phyloP scores from a whole-genome alignment of 164 flowering plant genomes.

The Echeveria elegans region DNA sequence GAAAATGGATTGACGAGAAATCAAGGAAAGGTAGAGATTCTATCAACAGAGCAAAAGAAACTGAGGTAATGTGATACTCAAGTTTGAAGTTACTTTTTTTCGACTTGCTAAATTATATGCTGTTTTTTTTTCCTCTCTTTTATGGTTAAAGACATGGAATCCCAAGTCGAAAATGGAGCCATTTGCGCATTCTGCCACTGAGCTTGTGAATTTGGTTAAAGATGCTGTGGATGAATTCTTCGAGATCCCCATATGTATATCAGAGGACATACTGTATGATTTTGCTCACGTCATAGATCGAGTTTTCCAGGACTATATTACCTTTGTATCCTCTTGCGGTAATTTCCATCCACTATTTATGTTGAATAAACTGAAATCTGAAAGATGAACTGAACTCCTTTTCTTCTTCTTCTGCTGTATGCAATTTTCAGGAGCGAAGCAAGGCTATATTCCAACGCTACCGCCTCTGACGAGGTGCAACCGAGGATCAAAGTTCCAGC shows the following conservation, averaged over 20 bases:
- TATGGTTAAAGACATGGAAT: conserved; percentile 72
- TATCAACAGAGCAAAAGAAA: conserved; percentile 58
- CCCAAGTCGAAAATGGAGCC: conserved; percentile 91
- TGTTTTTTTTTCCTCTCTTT: conserved; percentile 7
- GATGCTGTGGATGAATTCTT: conserved; percentile 64
- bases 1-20: conserved; percentile 60
- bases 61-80: conserved; percentile 45
- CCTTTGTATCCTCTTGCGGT: conserved; percentile 84
- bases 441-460: conserved; percentile 66
- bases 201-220: conserved; percentile 50
- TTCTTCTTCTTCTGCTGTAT: not conserved
- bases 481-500: conserved; percentile 50
- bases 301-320: conserved; percentile 52
- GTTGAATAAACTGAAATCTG: not conserved
- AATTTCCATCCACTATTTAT: conserved; percentile 11
- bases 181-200: conserved; percentile 72
- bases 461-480: conserved; percentile 89
- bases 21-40: conserved; percentile 34
- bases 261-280: conserved; percentile 52
- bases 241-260: conserved; percentile 50
- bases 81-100: too few relatives aligned
- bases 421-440: conserved; percentile 57
- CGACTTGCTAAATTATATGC: too few relatives aligned
- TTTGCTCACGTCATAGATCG: conserved; percentile 60
- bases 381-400: not conserved